Evolutionary conservation across 148 eudicot genomes (phyloP).

Genomic region (Fagopyrum esculentum): DNA sequence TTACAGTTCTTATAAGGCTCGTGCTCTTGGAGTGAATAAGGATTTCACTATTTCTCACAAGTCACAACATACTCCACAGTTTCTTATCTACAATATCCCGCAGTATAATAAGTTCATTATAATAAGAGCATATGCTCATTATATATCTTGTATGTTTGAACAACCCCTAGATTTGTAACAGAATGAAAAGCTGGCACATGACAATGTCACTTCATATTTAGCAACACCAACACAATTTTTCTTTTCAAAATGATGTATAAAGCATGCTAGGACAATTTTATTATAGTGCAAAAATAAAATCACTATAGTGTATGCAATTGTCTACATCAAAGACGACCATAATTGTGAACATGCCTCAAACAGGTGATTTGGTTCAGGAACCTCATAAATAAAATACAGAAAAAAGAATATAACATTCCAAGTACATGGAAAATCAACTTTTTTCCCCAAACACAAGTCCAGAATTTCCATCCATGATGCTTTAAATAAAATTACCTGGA

Average conservation of each 20-base stretch:
- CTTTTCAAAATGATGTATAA: neutral
- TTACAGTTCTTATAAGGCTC: no score
- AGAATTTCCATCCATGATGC: conserved; percentile 3
- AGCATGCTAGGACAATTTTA: neutral
- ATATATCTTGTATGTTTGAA: neutral
- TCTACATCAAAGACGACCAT: neutral
- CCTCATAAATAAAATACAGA: neutral
- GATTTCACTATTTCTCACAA: neutral
- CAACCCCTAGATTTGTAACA: neutral
- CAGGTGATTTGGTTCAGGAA: neutral
- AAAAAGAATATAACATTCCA: conserved; percentile 4
- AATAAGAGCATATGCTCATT: neutral
- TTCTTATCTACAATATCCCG: neutral
- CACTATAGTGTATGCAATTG: neutral
- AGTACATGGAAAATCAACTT: neutral
- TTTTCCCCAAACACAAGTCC: neutral
- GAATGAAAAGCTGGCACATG: neutral
- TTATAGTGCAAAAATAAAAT: neutral
- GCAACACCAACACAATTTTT: neutral
- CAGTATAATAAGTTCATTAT: neutral
- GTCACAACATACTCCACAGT: neutral
- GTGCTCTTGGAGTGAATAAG: no score
- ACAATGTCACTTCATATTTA: neutral
- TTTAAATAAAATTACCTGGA: conserved; percentile 46
- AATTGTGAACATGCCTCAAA: neutral